A percentile compares a stretch with the other conserved stretches of the same genome.
These are phyloP conservation scores for Pholiota conissans DNA, from an alignment of 768 basidiomycete species.

Conservation along the genomic window DNA sequence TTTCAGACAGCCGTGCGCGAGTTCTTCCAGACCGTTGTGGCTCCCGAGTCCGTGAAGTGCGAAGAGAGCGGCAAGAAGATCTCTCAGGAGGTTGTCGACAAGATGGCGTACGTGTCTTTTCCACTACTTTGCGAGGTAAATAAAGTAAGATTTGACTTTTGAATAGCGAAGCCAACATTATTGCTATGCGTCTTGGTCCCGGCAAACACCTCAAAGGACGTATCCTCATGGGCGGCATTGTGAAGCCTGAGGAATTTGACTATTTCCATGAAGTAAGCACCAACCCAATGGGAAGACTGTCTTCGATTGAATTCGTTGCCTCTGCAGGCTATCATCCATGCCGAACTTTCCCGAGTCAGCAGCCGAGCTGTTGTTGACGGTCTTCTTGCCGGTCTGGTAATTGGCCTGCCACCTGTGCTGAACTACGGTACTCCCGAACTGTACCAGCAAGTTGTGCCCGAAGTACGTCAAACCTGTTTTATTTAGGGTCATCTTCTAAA, in stretches of 20 bases:
- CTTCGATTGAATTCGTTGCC: neutral
- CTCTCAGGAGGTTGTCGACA: slow-evolving; percentile 81
- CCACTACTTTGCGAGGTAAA: too few species aligned
- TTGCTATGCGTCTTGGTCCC: slow-evolving; percentile 90
- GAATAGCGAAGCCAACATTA: slow-evolving; percentile 70
- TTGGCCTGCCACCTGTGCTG: slow-evolving; percentile 86
- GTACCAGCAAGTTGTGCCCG: slow-evolving; percentile 67
- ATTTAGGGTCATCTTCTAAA: neutral
- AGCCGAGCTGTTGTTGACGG: slow-evolving; percentile 90
- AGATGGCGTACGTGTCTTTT: slow-evolving; percentile 62
- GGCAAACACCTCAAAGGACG: slow-evolving; percentile 85
- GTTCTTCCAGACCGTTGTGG: slow-evolving; percentile 75
- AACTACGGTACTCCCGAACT: slow-evolving; percentile 85
- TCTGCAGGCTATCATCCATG: slow-evolving; percentile 69
- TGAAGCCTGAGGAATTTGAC: slow-evolving; percentile 85
- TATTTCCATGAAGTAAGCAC: slow-evolving; percentile 84
- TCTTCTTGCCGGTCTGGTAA: slow-evolving; percentile 76
- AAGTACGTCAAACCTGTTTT: slow-evolving; percentile 38
- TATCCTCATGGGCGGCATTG: slow-evolving; percentile 70
- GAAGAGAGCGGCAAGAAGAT: slow-evolving; percentile 90
- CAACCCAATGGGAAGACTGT: neutral
- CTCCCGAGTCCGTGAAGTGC: slow-evolving; percentile 71
- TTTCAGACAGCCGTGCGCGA: slow-evolving; percentile 78
- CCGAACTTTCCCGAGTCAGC: slow-evolving; percentile 81
- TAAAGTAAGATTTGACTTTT: neutral